These are phyloP conservation scores for Chenopodium berlandieri DNA, from an alignment of 148 eudicot genomes.

Conservation along the genomic window DNA sequence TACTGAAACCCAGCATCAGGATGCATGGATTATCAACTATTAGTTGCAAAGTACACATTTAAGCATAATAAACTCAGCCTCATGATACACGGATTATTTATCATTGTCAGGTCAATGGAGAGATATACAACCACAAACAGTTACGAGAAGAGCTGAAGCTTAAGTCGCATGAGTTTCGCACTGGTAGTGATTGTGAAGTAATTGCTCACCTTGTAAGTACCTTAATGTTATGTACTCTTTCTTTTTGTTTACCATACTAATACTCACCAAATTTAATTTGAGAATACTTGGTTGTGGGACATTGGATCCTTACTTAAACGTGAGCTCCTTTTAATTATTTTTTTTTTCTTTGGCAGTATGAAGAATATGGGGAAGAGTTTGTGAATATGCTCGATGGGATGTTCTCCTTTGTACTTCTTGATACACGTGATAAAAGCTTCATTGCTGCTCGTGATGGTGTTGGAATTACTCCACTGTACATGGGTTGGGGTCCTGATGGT, in stretches of 20 bases:
- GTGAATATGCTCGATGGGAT: conserved; percentile 93
- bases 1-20: not conserved
- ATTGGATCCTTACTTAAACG: not conserved
- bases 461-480: conserved; percentile 89
- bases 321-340: not conserved
- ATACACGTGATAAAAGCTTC: conserved; percentile 82
- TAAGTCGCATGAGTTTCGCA: conserved; percentile 65
- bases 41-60: too few species aligned
- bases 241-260: not conserved
- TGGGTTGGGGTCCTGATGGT: conserved; percentile 99
- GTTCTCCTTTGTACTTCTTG: conserved; percentile 94
- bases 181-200: conserved; percentile 94
- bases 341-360: conserved; percentile 50
- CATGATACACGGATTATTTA: not conserved
- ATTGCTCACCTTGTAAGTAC: conserved; percentile 88
- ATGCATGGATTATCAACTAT: too few species aligned
- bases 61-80: not conserved
- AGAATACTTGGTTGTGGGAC: not conserved
- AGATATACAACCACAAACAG: conserved; percentile 80
- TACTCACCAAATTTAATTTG: not conserved
- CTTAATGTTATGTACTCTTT: not conserved
- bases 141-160: conserved; percentile 60
- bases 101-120: conserved; percentile 75
- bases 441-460: conserved; percentile 92
- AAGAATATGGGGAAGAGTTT: conserved; percentile 90